A percentile compares a stretch with the other conserved stretches of the same genome.
phyloP scores from a whole-genome alignment of 1,284 basidiomycete genomes.

The Hypsizygus ulmarius region DNA sequence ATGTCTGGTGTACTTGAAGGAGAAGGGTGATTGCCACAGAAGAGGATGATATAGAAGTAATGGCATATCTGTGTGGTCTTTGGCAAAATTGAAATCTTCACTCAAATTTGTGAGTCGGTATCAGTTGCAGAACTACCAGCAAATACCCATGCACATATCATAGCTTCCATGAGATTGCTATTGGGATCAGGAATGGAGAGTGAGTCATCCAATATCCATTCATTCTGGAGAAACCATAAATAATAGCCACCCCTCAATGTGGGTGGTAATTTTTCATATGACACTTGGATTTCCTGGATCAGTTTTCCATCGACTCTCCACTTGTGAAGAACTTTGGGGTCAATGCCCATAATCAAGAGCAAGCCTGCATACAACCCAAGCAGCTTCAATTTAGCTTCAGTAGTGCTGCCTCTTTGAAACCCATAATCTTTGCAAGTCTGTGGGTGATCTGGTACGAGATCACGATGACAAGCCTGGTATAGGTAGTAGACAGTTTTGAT shows the following conservation, averaged over 20 bases:
- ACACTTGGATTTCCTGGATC: slow-evolving; percentile 31
- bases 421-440: slow-evolving; percentile 37
- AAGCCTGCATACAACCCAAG: slow-evolving; percentile 34
- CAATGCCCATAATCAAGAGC: slow-evolving; percentile 20
- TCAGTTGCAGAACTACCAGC: slow-evolving; percentile 7
- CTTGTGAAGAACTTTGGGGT: slow-evolving; percentile 27
- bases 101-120: slow-evolving; percentile 3
- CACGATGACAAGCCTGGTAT: slow-evolving; percentile 20
- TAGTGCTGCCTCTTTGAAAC: slow-evolving; percentile 25
- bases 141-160: slow-evolving; percentile 12
- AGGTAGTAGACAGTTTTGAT: slow-evolving; percentile 35
- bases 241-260: slow-evolving; percentile 27
- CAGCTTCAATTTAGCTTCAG: slow-evolving; percentile 20
- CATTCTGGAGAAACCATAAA: slow-evolving; percentile 35
- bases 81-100: slow-evolving; percentile 1
- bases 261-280: slow-evolving; percentile 25
- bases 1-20: neutral
- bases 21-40: slow-evolving; percentile 6
- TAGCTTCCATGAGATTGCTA: neutral
- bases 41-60: neutral
- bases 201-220: slow-evolving; percentile 27
- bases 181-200: slow-evolving; percentile 5
- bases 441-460: slow-evolving; percentile 28
- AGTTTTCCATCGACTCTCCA: slow-evolving; percentile 33
- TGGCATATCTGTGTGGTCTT: neutral